Evolutionary conservation across 2,329 filamentous ascomycete genomes (phyloP), one percentile per base, ranked within the genome.

Genomic region (Fusarium brachygibbosum): DNA sequence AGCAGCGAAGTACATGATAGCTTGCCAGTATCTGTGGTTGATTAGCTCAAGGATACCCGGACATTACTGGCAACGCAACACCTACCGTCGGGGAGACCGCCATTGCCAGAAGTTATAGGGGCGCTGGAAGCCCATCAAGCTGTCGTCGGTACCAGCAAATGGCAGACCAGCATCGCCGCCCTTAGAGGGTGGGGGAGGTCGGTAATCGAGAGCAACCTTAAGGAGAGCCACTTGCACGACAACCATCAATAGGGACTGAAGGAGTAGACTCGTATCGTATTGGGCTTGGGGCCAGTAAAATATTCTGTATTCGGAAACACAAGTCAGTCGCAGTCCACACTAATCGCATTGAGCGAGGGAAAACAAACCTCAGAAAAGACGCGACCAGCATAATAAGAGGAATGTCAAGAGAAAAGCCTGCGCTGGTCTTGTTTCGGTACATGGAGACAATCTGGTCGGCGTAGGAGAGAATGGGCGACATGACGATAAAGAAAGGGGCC

Each of bases 51-150:
- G 19, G 12, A 31, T 16, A 28, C 21, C 11, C 32, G 19, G 8
- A 10, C n/a, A 29, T 8, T 5, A 42, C 37, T 4, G 3, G n/a
- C 23, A 34, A 19, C 17, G 21, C 21, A 42, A 16, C 35, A 83
- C 86, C 63, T 77, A 90, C 82, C 91, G 91, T 73, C 89, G 89
- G 8, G 89, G 85, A 21, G 87, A 88, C 58, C 88, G 86, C 93
- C 93, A 95, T 79, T 93, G 91, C 93, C 93, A 95, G 78, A 95
- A 95, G 74, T 89, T 87, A 76, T 90, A 94, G 1, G 92, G 92
- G 25, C 92, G 83, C 64, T 82, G 83, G n/a, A 74, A 74, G 12
- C 74, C 73, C 62, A 76, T 76, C 9, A 74, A 25, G 12, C 77
- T 80, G 66, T 84, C 81, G 38, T 83, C 77, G 10, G 60, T 75